Evolutionary conservation across 306 rosid genomes (phyloP).

Genomic region (Erythrophleum fordii): DNA sequence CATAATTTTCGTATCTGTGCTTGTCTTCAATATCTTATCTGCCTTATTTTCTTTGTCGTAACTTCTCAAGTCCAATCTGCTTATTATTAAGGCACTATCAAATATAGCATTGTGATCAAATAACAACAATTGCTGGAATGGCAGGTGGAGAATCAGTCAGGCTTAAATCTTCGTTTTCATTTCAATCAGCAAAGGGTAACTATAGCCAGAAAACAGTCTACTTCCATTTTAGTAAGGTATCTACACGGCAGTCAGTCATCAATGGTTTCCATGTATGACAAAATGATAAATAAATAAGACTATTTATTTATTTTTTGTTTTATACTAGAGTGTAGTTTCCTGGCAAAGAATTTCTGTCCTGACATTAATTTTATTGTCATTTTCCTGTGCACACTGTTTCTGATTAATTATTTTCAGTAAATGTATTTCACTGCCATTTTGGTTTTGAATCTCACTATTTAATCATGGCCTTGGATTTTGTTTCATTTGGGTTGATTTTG

Average conservation of each 20-base stretch:
- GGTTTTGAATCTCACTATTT: constrained; percentile 13
- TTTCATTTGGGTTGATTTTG: constrained; percentile 36
- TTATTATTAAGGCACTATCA: constrained; percentile 8
- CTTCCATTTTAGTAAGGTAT: constrained; percentile 76
- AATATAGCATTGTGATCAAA: constrained; percentile 33
- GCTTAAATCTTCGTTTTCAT: constrained; percentile 73
- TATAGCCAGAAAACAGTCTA: constrained; percentile 72
- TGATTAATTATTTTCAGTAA: constrained; percentile 15
- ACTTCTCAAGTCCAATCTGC: constrained; percentile 12
- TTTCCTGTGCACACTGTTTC: constrained; percentile 25
- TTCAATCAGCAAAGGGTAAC: constrained; percentile 63
- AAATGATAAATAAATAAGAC: constrained; percentile 10
- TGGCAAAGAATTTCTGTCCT: not conserved
- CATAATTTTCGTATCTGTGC: constrained; percentile 9
- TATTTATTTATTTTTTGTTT: constrained; percentile 21
- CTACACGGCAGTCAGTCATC: constrained; percentile 24
- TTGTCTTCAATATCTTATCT: constrained; percentile 20
- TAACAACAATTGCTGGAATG: constrained; percentile 36
- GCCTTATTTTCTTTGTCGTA: constrained; percentile 12
- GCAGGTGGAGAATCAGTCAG: constrained; percentile 86
- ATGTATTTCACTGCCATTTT: constrained; percentile 32
- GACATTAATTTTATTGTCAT: constrained; percentile 23
- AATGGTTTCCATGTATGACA: constrained; percentile 27
- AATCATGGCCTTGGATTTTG: constrained; percentile 36
- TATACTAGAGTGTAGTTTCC: constrained; percentile 21